Percentiles rank a stretch among this genome's conserved stretches.
phyloP scores from a whole-genome alignment of 176 grass and related monocot species.

The Alloteropsis semialata region DNA sequence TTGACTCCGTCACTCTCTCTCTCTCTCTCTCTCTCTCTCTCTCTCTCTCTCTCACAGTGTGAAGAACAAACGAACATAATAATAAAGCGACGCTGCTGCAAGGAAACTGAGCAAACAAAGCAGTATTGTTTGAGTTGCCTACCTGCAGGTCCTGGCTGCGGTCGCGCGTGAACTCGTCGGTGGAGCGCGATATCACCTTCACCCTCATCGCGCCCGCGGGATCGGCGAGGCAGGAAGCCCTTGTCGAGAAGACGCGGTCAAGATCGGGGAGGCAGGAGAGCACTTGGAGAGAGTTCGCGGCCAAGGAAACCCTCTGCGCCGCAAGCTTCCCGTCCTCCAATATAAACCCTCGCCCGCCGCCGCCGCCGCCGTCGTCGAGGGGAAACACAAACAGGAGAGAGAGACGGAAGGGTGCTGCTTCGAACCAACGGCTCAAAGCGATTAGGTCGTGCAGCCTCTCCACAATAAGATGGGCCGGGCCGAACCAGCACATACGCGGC shows the following conservation, averaged over 20 bases:
- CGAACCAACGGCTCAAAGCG: background rate
- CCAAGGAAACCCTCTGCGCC: too few relatives aligned
- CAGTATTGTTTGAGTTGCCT: background rate
- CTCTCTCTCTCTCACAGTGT: background rate
- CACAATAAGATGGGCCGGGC: background rate
- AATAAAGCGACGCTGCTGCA: background rate
- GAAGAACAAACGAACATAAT: background rate
- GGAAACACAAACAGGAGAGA: background rate
- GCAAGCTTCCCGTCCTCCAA: background rate
- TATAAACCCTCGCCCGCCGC: conserved; percentile 15
- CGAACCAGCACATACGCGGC: background rate
- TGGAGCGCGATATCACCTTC: conserved; percentile 86
- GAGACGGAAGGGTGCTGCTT: background rate
- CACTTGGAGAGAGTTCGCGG: too few relatives aligned
- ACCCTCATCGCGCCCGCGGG: conserved; percentile 57
- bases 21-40: too few relatives aligned
- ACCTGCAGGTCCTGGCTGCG: conserved; percentile 93
- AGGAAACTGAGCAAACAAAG: background rate
- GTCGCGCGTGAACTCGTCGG: conserved; percentile 90
- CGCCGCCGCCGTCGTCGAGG: background rate
- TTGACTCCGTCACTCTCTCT: background rate
- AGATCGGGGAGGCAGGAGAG: too few relatives aligned
- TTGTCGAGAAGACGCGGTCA: background rate
- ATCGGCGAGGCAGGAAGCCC: too few relatives aligned
- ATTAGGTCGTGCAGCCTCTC: background rate